Percentiles rank a stretch among this genome's conserved stretches.
phyloP scores from a whole-genome alignment of 2,329 filamentous ascomycete genomes.

The Cyclaneusma minus region DNA sequence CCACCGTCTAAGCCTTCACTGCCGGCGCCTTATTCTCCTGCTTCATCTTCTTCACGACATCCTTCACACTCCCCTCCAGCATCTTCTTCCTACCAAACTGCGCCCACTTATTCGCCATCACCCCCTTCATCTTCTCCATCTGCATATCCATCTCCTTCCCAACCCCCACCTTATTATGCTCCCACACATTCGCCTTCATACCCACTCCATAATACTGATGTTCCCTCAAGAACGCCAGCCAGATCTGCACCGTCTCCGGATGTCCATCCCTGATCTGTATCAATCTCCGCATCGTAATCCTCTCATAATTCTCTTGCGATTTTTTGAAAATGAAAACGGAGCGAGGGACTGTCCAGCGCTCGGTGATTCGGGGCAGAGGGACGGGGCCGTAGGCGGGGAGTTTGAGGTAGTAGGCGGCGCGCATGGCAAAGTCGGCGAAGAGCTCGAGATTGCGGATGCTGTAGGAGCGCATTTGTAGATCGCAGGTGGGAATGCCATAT shows the following conservation, averaged over 20 bases:
- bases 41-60: no score
- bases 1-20: no score
- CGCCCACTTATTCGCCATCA: conserved; percentile 35
- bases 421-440: conserved; percentile 85
- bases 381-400: conserved; percentile 76
- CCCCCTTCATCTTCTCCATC: conserved; percentile 24
- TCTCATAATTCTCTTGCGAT: conserved; percentile 92
- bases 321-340: conserved; percentile 94
- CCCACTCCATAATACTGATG: conserved; percentile 92
- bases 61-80: conserved; percentile 34
- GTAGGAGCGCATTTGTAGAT: conserved; percentile 88
- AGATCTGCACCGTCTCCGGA: conserved; percentile 74
- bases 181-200: conserved; percentile 97
- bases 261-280: conserved; percentile 91
- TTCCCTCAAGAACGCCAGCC: conserved; percentile 84
- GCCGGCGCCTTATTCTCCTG: no score
- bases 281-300: conserved; percentile 69
- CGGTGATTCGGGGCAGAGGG: conserved; percentile 69
- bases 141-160: conserved; percentile 34
- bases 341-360: conserved; percentile 88
- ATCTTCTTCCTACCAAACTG: conserved; percentile 37
- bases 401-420: conserved; percentile 85
- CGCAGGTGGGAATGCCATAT: conserved; percentile 70
- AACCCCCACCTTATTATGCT: conserved; percentile 54
- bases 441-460: conserved; percentile 81